Evolutionary conservation across 352 stramenopile genomes (phyloP), one percentile per base, ranked within the genome.

Genomic region (Globisporangium mamillatum): DNA sequence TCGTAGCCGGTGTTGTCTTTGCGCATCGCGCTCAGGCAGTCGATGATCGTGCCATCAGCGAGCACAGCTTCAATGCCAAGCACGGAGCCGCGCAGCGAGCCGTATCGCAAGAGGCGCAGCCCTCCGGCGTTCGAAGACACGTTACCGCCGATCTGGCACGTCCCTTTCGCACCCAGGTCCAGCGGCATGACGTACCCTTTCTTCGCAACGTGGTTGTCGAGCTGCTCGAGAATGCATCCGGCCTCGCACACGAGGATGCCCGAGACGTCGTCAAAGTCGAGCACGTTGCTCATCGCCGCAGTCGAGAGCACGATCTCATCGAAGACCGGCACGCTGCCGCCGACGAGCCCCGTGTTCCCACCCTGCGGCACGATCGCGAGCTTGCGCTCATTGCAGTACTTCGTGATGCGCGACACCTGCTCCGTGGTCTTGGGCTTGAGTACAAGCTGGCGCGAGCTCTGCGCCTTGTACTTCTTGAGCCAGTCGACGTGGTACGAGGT

Each of bases 1-100:
- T 98, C 90, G 72, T 99, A 99, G 5, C 97, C 97, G 14, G 95
- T 99, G 81, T 99, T 99, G 80, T 99, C 96, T 84, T 99, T 99
- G 57, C 96, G 86, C 80, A 97, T 92, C 16, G 85, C 85, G 60
- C 86, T 97, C 18, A 98, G 77, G 50, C 97, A 86, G 78, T 98
- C 91, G 50, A 99, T 64, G 22, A 94, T 68, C 10, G 79, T 91
- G 5, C 97, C 97, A 66, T 98, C 86, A 0, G 95, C 85, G 6
- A 98, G 76, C 34, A 99, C 96, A 7, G 97, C 97, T 71, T 99
- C 94, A n/a, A 99, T 70, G 24, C 97, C 97, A 10, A 99, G 74
- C 38, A 99, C 84, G 60, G 89, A 97, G 4, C 88, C 94, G 64
- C 98, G 97, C 7, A 99, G 82, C 34, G 90, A 97, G 8, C 96